These are phyloP conservation scores for Cymbopogon citratus DNA, from an alignment of 176 grass and related monocot genomes.

Conservation along the genomic window DNA sequence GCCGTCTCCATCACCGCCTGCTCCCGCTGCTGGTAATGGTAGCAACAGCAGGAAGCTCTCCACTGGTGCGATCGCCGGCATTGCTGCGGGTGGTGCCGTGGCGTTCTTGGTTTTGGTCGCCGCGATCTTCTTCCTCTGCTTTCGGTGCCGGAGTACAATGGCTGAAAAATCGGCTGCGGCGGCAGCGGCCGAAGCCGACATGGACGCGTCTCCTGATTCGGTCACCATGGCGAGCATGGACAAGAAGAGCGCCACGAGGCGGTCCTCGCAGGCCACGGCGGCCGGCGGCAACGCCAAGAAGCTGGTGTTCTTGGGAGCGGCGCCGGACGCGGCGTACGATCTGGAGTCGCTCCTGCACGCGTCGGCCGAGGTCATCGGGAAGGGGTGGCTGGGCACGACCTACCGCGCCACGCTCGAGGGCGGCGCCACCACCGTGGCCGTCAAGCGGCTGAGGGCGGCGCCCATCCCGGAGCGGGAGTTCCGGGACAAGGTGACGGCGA, in stretches of 20 bases:
- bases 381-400: slow-evolving; percentile 74
- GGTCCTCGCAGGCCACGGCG: background rate
- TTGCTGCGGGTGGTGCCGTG: slow-evolving; percentile 36
- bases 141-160: background rate
- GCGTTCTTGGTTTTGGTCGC: slow-evolving; percentile 36
- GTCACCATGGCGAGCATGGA: slow-evolving; percentile 11
- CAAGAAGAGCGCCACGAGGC: background rate
- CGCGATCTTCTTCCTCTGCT: slow-evolving; percentile 40
- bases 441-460: slow-evolving; percentile 63
- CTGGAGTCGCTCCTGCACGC: slow-evolving; percentile 71
- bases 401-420: slow-evolving; percentile 81
- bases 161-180: background rate
- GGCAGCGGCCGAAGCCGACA: background rate
- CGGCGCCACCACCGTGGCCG: slow-evolving; percentile 37
- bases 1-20: background rate
- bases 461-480: slow-evolving; percentile 63
- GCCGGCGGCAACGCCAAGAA: slow-evolving; percentile 32
- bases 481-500: slow-evolving; percentile 32
- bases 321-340: slow-evolving; percentile 47
- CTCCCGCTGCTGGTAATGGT: background rate
- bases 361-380: slow-evolving; percentile 77
- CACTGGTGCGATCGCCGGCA: slow-evolving; percentile 49
- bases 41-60: slow-evolving; percentile 46
- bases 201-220: background rate
- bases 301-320: slow-evolving; percentile 58